Conservation (phyloP, 176 grass and related monocot genomes). For the Aegilops umbellulata region DNA sequence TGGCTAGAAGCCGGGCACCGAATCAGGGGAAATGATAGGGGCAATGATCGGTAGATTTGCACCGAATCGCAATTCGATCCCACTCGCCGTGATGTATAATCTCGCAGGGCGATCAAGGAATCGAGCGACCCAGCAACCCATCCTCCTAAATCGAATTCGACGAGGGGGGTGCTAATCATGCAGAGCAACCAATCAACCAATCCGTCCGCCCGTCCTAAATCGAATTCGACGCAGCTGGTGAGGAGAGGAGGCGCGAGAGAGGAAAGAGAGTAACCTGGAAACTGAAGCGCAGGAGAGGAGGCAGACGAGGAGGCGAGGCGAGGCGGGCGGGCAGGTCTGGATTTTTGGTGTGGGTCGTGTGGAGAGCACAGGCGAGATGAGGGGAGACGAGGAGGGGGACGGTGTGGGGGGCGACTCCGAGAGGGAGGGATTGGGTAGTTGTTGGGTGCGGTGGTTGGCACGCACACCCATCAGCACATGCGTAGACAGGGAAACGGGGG, state of each 20-base stretch:
- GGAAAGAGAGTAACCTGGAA: constrained; percentile 25
- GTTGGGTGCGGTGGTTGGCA: not conserved
- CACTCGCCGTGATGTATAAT: not conserved
- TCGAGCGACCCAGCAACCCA: not conserved
- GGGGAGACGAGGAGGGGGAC: not conserved
- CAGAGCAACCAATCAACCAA: not conserved
- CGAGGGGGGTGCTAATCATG: not conserved
- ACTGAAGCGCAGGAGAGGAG: not conserved
- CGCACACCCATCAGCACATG: not conserved
- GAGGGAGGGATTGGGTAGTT: not conserved
- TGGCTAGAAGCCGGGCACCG: not conserved
- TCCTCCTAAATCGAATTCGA: not conserved
- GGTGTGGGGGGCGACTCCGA: not conserved
- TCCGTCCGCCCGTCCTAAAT: not conserved
- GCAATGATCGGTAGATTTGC: not conserved
- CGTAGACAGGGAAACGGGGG: not conserved
- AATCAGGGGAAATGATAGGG: not conserved
- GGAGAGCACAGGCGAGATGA: constrained; percentile 24
- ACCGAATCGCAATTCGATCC: not conserved
- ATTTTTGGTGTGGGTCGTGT: not conserved
- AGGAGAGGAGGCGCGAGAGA: not conserved
- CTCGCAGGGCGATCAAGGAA: not conserved
- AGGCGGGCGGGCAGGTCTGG: not conserved
- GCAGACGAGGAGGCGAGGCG: not conserved
- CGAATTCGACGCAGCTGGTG: not conserved